Evolutionary conservation across 768 basidiomycete genomes (phyloP), one percentile per base, ranked within the genome.

Genomic region (Asterophora parasitica): DNA sequence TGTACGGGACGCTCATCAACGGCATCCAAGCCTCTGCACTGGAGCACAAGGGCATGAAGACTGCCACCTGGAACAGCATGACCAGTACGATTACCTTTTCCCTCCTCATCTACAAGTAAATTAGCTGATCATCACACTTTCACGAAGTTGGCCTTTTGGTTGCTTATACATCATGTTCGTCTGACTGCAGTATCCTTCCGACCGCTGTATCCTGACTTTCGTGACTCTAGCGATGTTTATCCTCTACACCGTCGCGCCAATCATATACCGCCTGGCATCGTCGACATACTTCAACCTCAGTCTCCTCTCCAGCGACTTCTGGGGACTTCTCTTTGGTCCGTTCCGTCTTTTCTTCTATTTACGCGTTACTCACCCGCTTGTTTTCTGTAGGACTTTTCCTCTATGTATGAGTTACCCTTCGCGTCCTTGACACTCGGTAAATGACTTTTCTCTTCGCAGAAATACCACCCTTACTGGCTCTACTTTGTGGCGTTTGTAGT

Each of bases 231-330:
- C 91, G 1, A 85, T 92, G 90, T 71, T 88, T 48, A 83, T 90
- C 52, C 64, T 93, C 43, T 93, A 93, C 61, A 92, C 89, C 31
- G 78, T 86, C 38, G 87, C 91, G 3, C 90, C 90, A n/a, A 53
- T 92, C 54, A 65, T 93, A 33, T 92, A 92, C 65, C 85, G 91
- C 48, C 74, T 88, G 64, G 85, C 91, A 10, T 92, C 90, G 0
- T 89, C 88, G 13, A 80, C 87, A 6, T 92, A 82, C 69, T 92
- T 82, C 68, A 92, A 92, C 60, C 74, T 92, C 53, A 87, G 84
- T 56, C 65, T 92, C 8, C 77, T 93, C n/a, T 85, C 91, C 11
- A 86, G 85, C 61, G 89, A 92, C 66, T 93, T 92, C 56, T 93
- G 84, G 58, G 88, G 91, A 26, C 74, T 93, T 42, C 71, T 93